Conservation (phyloP, 73 alveolate genomes). For the Paramecium primaurelia region DNA sequence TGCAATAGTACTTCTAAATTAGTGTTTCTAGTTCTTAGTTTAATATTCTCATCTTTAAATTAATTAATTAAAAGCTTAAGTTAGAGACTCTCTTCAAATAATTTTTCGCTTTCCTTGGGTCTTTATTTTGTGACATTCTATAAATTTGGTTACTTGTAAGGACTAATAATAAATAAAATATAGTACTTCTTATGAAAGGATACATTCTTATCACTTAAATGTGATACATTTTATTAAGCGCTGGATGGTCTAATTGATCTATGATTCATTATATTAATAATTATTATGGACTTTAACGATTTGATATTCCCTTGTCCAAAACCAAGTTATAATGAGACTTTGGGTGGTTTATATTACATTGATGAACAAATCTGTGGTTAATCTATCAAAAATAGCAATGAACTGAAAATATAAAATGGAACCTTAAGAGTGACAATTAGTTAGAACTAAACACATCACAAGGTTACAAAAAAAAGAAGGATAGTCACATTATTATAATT, state of each 20-base stretch:
- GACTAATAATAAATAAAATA: background rate
- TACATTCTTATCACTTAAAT: background rate
- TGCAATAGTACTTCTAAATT: background rate
- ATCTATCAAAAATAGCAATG: background rate
- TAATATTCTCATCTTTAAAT: slow-evolving; percentile 32
- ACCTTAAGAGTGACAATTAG: background rate
- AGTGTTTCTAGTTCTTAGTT: background rate
- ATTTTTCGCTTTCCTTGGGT: background rate
- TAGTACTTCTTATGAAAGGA: background rate
- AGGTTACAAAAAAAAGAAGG: too few relatives aligned
- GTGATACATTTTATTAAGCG: background rate
- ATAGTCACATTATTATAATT: background rate
- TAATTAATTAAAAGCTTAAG: background rate
- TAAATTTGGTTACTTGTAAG: background rate
- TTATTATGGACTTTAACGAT: slow-evolving; percentile 37
- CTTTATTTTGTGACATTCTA: background rate
- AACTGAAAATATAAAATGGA: background rate
- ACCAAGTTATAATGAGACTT: background rate
- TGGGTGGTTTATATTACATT: background rate
- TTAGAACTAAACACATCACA: background rate
- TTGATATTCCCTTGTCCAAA: background rate
- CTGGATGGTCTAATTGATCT: background rate
- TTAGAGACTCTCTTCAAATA: background rate
- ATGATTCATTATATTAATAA: slow-evolving; percentile 1
- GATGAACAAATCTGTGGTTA: background rate